Base-by-base conservation (phyloP, 2,329 filamentous ascomycete genomes). In the Neonectria magnoliae region DNA sequence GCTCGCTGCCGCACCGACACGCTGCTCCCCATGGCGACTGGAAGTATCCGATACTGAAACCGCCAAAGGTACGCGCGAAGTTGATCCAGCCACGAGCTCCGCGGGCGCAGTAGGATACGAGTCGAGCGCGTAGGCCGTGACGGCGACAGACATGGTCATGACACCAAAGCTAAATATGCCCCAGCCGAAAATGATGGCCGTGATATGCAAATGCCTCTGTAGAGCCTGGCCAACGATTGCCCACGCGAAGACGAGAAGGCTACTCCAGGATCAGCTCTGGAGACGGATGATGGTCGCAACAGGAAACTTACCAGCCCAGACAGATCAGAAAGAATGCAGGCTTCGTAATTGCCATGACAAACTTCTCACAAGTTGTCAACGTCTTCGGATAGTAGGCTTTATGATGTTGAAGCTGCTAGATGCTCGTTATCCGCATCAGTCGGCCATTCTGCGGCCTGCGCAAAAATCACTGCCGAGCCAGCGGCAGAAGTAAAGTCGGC, bases 111-210 rank as follows among this genome's bases (percentile, higher is more conserved):
- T 78, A 0, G 84, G 84, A 62, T 85, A 85, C 20, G 76, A 78
- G 68, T 87, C 83, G 1, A 85, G 77, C 10, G 78, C 71, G 65
- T 85, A 87, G 1, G 82, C 79, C 50, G 80, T 81, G 41, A 85
- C 75, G 1, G 79, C 82, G 13, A 84, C 82, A 1, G 82, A 84
- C 4, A 78, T 76, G 22, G 81, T 78, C 79, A 85, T 87, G 72
- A 86, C 81, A 3, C 85, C 84, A 67, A 86, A 85, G 4, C 83
- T 82, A 65, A 87, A 86, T 10, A 87, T 73, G 1, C 84, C 85
- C 84, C 85, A 88, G 6, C 63, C 60, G 4, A 69, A 10, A 8
- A 59, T 38, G 18, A 70, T 50, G 5, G 63, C 66, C 7, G 54
- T 64, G 75, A 80, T 8, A 84, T 73, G 1, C 80, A 79, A 5